Base-by-base conservation (phyloP, 257 asterid genomes). In the Petunia secreta region DNA sequence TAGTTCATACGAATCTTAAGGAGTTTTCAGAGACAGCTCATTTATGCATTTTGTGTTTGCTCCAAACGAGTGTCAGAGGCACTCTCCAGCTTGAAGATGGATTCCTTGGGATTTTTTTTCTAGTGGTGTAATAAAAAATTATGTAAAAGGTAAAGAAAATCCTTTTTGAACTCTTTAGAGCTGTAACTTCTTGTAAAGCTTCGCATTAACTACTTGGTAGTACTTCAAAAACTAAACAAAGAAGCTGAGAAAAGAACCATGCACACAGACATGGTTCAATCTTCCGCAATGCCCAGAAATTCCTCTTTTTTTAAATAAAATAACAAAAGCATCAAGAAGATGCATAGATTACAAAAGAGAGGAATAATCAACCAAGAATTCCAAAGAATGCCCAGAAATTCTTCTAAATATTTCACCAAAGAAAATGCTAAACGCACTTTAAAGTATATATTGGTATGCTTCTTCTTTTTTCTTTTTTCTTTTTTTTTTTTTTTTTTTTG, bases 21-120 rank as follows among this genome's bases (percentile, higher is more conserved):
- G 77, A 41, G 11, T 46, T 46, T 25, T 48, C 59, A 40, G 8
- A 46, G 59, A 69, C 55, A 69, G 77, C 10, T 69, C 58, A 69
- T 69, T 11, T 46, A 46, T 25, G 58, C 59, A 69, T 69, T 69
- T 16, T 69, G 25, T 9, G 77, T 16, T 69, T 36, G 59, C 41
- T 16, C 75, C n/a, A 0, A 43, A 68, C 39, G 57, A 57, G 40
- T 68, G 14, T 16, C 77, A 69, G 77, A 69, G 77, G 77, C 16
- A 44, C 39, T 46, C 8, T 69, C 44, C 41, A 69, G 10, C 76
- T 69, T 69, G 38, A 69, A 44, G 73, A 69, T 69, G 52, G 50
- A 16, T 44, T 8, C 1, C 58, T 69, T 44, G 41, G 43, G n/a
- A 7, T 46, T 69, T 46, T 48, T 46, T 48, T 25, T 69, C 16